Evolutionary conservation across 169 alveolate species (phyloP).

Genomic region (Cryptosporidium felis): DNA sequence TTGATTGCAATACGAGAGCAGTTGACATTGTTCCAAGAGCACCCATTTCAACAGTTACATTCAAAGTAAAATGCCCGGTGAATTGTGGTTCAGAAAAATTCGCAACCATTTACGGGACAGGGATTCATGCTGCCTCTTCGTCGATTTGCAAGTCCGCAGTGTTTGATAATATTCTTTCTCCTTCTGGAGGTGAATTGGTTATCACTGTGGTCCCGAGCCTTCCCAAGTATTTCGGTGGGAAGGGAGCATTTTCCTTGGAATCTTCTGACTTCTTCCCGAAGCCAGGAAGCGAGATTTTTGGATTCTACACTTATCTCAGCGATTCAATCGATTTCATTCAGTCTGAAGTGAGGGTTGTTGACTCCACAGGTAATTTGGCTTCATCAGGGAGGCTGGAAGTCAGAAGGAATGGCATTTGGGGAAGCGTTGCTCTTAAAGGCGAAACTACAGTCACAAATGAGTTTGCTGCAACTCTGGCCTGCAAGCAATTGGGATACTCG

Average conservation of each 20-base stretch:
- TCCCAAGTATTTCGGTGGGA: constrained; percentile 77
- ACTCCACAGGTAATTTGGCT: constrained; percentile 79
- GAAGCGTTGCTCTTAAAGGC: constrained; percentile 71
- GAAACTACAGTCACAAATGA: constrained; percentile 59
- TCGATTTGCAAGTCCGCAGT: constrained; percentile 89
- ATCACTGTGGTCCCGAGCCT: constrained; percentile 81
- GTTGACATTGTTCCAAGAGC: constrained; percentile 78
- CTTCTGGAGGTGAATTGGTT: constrained; percentile 86
- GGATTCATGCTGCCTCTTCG: constrained; percentile 86
- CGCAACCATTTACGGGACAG: constrained; percentile 82
- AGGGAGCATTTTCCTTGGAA: constrained; percentile 63
- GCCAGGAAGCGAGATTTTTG: constrained; percentile 73
- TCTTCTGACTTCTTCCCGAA: constrained; percentile 75
- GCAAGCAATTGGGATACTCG: constrained; percentile 51
- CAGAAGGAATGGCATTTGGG: constrained; percentile 75
- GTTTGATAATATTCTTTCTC: constrained; percentile 85
- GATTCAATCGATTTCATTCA: constrained; percentile 86
- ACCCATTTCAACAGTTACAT: constrained; percentile 60
- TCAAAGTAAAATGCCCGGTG: constrained; percentile 85
- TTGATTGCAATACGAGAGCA: constrained; percentile 85
- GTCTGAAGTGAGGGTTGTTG: constrained; percentile 87
- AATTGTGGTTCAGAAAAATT: constrained; percentile 82
- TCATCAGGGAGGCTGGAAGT: constrained; percentile 78
- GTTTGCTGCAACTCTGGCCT: constrained; percentile 67
- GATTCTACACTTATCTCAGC: constrained; percentile 75